Evolutionary conservation across 2,329 filamentous ascomycete genomes (phyloP).

Genomic region (Sporothrix inflata): DNA sequence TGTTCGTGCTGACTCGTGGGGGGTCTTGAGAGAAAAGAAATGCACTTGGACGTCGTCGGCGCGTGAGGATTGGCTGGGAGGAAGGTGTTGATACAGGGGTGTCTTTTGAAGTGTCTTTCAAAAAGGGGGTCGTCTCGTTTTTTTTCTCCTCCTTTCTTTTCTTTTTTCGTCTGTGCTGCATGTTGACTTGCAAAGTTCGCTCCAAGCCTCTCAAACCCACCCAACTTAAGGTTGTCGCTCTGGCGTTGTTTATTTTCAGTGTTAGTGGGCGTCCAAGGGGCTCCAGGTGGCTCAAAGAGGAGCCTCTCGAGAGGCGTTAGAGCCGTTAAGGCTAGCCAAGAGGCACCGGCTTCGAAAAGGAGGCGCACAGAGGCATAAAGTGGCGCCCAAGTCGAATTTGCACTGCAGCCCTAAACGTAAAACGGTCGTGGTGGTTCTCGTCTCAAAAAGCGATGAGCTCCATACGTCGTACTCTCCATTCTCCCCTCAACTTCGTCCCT

Average conservation of each 20-base stretch:
- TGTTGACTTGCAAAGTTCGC: too few relatives aligned
- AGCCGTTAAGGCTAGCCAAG: neutral
- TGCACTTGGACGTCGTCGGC: neutral
- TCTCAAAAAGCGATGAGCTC: neutral
- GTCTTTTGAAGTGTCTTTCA: neutral
- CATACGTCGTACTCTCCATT: neutral
- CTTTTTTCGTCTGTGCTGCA: neutral
- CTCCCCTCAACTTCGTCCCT: neutral
- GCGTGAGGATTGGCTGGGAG: neutral
- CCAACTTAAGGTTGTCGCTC: too few relatives aligned
- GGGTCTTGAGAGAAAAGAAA: too few relatives aligned
- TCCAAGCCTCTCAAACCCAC: too few relatives aligned
- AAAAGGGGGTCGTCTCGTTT: conserved; percentile 2
- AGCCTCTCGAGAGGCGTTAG: neutral
- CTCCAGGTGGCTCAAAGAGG: neutral
- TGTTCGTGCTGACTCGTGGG: neutral
- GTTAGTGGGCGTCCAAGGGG: neutral
- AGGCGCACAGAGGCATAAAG: neutral
- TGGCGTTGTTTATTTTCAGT: neutral
- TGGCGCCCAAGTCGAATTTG: neutral
- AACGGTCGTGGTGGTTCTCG: too few relatives aligned
- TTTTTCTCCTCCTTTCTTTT: neutral
- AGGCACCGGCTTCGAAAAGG: neutral
- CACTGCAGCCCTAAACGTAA: neutral
- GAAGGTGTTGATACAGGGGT: neutral